Base-by-base conservation (phyloP, 768 basidiomycete genomes). In the Megacollybia marginata region DNA sequence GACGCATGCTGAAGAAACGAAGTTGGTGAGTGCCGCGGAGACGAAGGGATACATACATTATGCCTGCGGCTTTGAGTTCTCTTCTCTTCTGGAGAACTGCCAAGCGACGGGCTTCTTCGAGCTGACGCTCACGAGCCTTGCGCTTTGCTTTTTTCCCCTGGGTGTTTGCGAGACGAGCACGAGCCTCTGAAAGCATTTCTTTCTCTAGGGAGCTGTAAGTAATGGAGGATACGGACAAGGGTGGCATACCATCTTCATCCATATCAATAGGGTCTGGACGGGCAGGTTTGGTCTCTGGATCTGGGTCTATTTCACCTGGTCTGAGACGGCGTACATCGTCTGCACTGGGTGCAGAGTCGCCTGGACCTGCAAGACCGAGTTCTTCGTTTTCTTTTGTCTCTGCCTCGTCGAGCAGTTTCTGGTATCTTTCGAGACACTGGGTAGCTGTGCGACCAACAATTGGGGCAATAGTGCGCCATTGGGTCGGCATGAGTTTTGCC, bases 71-170 rank as follows among this genome's bases (percentile, higher is more conserved):
- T 66, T 98, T 99, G 54, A 99, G 68, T 63, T 98, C 96, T 58
- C 96, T 77, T 70, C 94, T 96, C 76, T 99, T 99, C 65, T 98
- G 96, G 48, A 99, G 68, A 33, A 95, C 90, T 9, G 96, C 96
- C 40, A 99, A 69, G 19, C 96, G 78, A 47, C 95, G 74, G 2
- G 96, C 96, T 62, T 99, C 96, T 63, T 99, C 96, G 34, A 99
- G 71, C 61, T 97, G 95, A 52, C 95, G 86, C 61, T 99, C 96
- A 42, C 96, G 81, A 5, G 94, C 96, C 69, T 98, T 99, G 57
- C 96, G 86, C 66, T 99, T 99, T 2, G 96, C 96, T 67, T 99
- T 99, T 68, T 99, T 99, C 33, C 96, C 96, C 66, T 99, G 96
- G 0, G 96, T 99, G 64, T 99, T 99, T 46, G 96, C 96, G 33